phyloP scores from a whole-genome alignment of 2,329 filamentous ascomycete genomes.

The Epichloe uncinata region DNA sequence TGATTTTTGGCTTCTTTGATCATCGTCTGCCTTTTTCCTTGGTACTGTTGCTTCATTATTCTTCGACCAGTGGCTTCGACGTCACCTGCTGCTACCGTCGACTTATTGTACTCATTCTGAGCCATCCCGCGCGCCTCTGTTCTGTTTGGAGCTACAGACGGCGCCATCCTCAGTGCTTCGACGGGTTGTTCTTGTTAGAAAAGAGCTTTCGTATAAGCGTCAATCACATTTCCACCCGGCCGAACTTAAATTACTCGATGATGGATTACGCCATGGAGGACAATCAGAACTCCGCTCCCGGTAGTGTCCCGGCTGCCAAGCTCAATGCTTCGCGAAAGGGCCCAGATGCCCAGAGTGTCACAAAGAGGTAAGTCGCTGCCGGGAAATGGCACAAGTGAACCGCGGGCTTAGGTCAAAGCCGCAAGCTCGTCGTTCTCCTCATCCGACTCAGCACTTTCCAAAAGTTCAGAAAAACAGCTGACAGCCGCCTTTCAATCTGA shows the following conservation, averaged over 20 bases:
- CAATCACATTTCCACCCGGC: not conserved
- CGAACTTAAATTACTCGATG: not conserved
- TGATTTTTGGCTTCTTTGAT: not conserved
- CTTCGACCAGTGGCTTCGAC: not conserved
- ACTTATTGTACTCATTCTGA: not conserved
- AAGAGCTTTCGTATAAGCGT: not conserved
- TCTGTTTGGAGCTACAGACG: not conserved
- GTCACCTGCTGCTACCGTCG: not conserved
- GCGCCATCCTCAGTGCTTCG: not conserved
- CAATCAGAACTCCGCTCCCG: constrained; percentile 54
- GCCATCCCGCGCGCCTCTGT: not conserved
- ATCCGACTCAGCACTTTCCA: not conserved
- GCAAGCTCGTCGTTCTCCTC: not conserved
- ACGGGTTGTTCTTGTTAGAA: not conserved
- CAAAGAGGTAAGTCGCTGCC: constrained; percentile 48
- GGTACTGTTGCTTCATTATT: not conserved
- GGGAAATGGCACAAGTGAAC: not conserved
- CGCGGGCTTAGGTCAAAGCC: not conserved
- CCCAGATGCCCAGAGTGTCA: constrained; percentile 59
- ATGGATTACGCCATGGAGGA: constrained; percentile 38
- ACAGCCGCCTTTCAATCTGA: not conserved
- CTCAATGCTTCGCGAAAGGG: constrained; percentile 42
- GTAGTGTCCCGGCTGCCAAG: constrained; percentile 48
- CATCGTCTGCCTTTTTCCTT: not conserved
- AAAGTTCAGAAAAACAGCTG: not conserved